Evolutionary conservation across 306 rosid genomes (phyloP).

Genomic region (Acacia melanoxylon): DNA sequence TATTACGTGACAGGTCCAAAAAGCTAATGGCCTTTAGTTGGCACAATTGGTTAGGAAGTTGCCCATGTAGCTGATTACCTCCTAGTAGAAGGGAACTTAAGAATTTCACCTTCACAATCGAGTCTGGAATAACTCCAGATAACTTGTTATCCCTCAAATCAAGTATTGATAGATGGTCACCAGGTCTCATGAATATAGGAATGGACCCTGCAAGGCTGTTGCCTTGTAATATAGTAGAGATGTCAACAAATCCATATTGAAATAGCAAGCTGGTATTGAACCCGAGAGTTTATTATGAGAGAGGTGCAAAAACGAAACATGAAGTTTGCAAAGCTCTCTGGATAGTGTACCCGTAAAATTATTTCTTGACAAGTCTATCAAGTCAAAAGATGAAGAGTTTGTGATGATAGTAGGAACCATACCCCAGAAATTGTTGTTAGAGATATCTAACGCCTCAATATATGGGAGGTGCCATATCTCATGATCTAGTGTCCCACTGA

Average conservation of each 20-base stretch:
- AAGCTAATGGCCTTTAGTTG: neutral
- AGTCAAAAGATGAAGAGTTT: rapidly evolving
- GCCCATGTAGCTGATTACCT: neutral
- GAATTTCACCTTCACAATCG: too few relatives aligned
- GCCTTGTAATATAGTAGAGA: neutral
- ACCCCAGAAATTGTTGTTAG: neutral
- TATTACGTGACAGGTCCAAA: neutral
- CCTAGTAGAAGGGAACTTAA: neutral
- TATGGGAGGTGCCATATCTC: neutral
- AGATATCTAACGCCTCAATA: neutral
- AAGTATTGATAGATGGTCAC: neutral
- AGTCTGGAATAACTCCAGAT: neutral
- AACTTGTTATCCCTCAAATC: neutral
- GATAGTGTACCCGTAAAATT: neutral
- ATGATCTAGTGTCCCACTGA: neutral
- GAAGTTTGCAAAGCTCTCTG: neutral
- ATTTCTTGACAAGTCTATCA: neutral
- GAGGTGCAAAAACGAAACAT: neutral
- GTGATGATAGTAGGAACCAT: neutral
- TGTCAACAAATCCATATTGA: rapidly evolving
- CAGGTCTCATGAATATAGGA: neutral
- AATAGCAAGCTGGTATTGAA: neutral
- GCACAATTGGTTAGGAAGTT: neutral
- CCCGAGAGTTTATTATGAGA: neutral
- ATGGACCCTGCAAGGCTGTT: neutral